phyloP scores from a whole-genome alignment of 495 filamentous ascomycete genomes.

The Pyronema domesticum region DNA sequence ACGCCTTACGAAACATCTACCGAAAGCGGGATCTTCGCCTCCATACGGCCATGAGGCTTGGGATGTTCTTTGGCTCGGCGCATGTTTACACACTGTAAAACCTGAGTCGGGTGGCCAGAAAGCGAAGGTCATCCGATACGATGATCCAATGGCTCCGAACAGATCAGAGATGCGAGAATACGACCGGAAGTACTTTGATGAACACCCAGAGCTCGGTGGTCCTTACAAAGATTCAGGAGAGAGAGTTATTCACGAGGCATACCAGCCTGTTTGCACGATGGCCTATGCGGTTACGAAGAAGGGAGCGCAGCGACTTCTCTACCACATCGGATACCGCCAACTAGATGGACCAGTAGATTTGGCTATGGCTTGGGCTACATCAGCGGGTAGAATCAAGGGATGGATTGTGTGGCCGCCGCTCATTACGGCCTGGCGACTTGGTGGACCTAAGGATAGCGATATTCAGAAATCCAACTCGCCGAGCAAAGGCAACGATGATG shows the following conservation, averaged over 20 bases:
- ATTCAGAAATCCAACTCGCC: background rate
- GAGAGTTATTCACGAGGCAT: conserved; percentile 24
- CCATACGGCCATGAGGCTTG: conserved; percentile 9
- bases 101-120: background rate
- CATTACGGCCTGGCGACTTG: background rate
- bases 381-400: background rate
- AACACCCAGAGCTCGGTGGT: background rate
- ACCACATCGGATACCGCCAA: conserved; percentile 1
- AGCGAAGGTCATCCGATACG: background rate
- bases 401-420: background rate
- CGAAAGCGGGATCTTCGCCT: background rate
- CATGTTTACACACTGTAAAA: conserved; percentile 16
- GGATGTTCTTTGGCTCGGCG: conserved; percentile 30
- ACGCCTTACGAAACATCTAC: conserved; percentile 8
- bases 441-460: background rate
- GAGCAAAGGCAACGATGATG: background rate
- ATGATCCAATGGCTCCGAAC: background rate
- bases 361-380: background rate
- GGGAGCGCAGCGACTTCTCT: conserved; percentile 9
- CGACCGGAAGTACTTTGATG: background rate
- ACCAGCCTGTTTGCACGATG: conserved; percentile 29
- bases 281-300: conserved; percentile 26
- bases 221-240: background rate
- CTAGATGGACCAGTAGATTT: background rate
- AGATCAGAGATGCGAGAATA: background rate